Percentiles rank a stretch among this genome's conserved stretches.
phyloP scores from a whole-genome alignment of 164 flowering plant genomes.

The Warburgia ugandensis region DNA sequence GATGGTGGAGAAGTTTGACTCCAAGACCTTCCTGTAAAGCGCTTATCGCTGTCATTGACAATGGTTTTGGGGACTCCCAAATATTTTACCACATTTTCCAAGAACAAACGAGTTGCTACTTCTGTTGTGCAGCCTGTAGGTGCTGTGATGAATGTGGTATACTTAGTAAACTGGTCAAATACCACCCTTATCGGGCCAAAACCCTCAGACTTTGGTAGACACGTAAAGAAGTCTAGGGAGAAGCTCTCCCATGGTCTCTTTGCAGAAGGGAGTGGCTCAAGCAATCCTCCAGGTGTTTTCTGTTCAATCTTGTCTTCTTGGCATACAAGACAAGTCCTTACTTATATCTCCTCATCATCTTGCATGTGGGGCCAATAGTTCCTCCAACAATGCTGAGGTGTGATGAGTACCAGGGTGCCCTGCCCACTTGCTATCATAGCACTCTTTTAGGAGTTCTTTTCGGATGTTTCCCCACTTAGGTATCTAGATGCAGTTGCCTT shows the following conservation, averaged over 20 bases:
- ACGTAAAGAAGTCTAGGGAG: neutral
- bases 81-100: neutral
- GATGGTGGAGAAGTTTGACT: no score
- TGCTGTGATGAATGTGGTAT: neutral
- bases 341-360: neutral
- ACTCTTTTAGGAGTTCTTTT: neutral
- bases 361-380: constrained; percentile 3
- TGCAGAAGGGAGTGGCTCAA: neutral
- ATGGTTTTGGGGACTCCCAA: no score
- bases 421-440: no score
- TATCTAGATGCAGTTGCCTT: neutral
- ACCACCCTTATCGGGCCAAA: neutral
- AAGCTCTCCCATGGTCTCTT: neutral
- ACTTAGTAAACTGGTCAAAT: no score
- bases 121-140: neutral
- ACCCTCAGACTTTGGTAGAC: neutral
- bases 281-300: neutral
- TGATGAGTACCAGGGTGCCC: no score
- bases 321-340: neutral
- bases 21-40: no score
- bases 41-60: no score
- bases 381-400: neutral
- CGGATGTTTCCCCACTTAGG: neutral
- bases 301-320: constrained; percentile 5
- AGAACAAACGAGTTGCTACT: neutral